Base-by-base conservation (phyloP, 768 basidiomycete genomes). In the Hemileccinum impolitum region DNA sequence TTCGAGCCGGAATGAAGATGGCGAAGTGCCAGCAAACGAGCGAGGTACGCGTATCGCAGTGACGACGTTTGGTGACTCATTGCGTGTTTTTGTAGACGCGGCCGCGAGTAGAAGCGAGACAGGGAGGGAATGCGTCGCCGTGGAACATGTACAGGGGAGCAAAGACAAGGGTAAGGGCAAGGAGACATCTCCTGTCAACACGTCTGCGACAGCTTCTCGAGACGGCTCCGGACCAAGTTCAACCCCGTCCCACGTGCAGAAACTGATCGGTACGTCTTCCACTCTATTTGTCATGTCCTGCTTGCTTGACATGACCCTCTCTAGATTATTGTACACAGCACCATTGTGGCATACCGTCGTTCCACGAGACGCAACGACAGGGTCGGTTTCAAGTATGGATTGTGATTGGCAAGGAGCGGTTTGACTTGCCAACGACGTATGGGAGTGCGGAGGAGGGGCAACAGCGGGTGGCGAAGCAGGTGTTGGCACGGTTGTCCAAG, bases 401-500 rank as follows among this genome's bases (percentile, higher is more conserved):
- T n/a, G 64, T 74, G 48, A 69, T 77, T 36, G 74, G 72, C 15
- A 66, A 64, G 30, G 72, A 74, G 39, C 68, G 71, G 19, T 69
- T 73, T 39, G 75, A 77, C 56, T 64, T 77, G n/a, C 75, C 67
- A 13, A 65, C 64, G 39, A 66, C 60, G 18, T 78, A 75, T 50
- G 47, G 48, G 26, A 73, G 60, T 25, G 54, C 68, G 31, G 67
- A 65, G 31, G 70, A 73, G 52, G 76, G 75, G 15, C 59, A 68
- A 36, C 67, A 77, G 57, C 66, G 70, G 30, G 66, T 78, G 6
- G 71, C 76, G 38, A 77, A 72, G 64, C 69, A 72, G 47, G 75
- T 78, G 45, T 53, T 73, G 51, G 63, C 57, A 21, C 71, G 72
- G 47, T 56, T 75, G 48, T 65, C 63, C 44, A 62, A 63, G 34